Base-by-base conservation (phyloP, 2,329 filamentous ascomycete species). In the Diaporthe sp. region DNA sequence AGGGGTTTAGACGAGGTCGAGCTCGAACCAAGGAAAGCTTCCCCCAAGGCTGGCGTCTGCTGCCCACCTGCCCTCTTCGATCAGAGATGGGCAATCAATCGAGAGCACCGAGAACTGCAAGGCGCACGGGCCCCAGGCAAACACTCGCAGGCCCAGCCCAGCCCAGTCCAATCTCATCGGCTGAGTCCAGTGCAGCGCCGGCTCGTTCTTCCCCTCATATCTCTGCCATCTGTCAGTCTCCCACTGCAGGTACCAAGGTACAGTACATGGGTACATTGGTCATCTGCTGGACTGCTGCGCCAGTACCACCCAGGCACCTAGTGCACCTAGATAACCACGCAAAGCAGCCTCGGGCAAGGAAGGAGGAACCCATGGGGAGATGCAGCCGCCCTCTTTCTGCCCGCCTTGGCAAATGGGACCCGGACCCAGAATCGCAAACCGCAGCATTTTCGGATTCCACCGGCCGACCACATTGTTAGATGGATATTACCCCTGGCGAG, bases 81-180 rank as follows among this genome's bases (percentile, higher is more conserved):
- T 42, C 59, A 65, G 39, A 25, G 39, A 42, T 46, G 59, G 15
- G 59, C 42, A 34, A 49, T 34, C 42, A 49, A 67, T 46, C 42
- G 61, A 49, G 65, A 53, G 46, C 65, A 53, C 10, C 57, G 34
- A 22, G 31, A 42, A 39, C 65, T 68, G 46, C 46, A 68, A 12
- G 44, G 61, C 46, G 65, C 65, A 68, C 65, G 65, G 65, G 65
- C 65, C 65, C 31, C 31, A 31, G 19, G 28, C 44, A 68, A 68
- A 51, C 62, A 49, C 37, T 37, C 31, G 31, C 62, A 67, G 17
- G 57, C 6, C 57, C 34, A 65, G 39, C 34, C 59, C 31, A 51
- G 49, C 12, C 37, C 8, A 19, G 42, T 17, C 51, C 12, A 55
- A 28, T 57, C 53, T 19, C 53, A n/a, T 42, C 34, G 57, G 57